A percentile compares a stretch with the other conserved stretches of the same genome.
Conservation (phyloP, 2,329 filamentous ascomycete genomes). For the Alternaria burnsii region DNA sequence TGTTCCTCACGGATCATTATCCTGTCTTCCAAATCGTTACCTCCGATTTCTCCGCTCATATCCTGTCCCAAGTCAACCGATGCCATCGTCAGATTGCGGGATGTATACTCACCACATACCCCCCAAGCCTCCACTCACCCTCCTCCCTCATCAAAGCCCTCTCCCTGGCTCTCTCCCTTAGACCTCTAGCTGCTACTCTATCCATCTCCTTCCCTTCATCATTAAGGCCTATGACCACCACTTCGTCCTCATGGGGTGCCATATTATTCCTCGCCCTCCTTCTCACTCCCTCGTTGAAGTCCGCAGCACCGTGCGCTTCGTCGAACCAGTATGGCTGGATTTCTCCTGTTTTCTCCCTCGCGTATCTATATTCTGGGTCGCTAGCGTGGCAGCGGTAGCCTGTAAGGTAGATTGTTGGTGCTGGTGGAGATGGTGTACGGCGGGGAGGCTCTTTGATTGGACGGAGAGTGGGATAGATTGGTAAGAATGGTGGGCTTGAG, state of each 20-base stretch:
- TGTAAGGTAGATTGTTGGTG: slow-evolving; percentile 1
- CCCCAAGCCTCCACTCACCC: background rate
- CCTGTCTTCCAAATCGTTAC: background rate
- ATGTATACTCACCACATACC: background rate
- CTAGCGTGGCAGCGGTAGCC: slow-evolving; percentile 4
- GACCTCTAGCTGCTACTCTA: background rate
- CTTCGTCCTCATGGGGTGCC: background rate
- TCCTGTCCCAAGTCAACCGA: background rate
- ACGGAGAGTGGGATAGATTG: background rate
- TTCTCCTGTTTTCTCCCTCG: background rate
- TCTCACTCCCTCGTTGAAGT: background rate
- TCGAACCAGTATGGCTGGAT: slow-evolving; percentile 11
- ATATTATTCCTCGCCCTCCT: background rate
- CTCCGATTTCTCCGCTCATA: background rate
- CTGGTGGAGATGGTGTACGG: background rate
- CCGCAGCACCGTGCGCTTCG: background rate
- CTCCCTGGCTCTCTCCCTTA: background rate
- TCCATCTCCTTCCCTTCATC: background rate
- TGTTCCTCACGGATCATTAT: background rate
- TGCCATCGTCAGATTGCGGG: background rate
- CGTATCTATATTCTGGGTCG: background rate
- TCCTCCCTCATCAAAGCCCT: background rate
- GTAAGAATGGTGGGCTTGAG: fast-evolving
- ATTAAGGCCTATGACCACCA: background rate
- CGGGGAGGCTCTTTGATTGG: too few relatives aligned